These are phyloP conservation scores for Baeospora myosura DNA, from an alignment of 1,284 basidiomycete genomes.

Conservation along the genomic window DNA sequence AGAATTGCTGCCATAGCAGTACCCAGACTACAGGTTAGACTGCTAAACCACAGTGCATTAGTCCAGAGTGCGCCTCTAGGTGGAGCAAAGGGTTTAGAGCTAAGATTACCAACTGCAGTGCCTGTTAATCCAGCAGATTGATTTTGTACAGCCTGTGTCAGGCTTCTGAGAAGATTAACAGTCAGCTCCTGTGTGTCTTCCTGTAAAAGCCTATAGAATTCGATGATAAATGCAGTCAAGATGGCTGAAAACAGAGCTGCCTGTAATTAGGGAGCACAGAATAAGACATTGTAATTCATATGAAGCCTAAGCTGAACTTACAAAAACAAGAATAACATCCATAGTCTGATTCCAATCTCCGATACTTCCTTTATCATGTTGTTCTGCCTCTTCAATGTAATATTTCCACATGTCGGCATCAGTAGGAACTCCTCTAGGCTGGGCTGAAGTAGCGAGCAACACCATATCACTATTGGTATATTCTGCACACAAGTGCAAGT, in stretches of 20 bases:
- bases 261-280: background rate
- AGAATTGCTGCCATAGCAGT: constrained; percentile 10
- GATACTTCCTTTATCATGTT: background rate
- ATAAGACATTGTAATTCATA: background rate
- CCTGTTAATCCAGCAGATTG: constrained; percentile 2
- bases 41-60: constrained; percentile 15
- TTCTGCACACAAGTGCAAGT: too few species aligned
- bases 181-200: constrained; percentile 5
- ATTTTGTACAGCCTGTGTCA: background rate
- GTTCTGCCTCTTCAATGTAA: background rate
- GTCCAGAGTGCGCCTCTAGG: constrained; percentile 4
- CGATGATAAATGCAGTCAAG: constrained; percentile 12
- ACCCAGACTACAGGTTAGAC: constrained; percentile 10
- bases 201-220: constrained; percentile 9
- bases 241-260: constrained; percentile 12
- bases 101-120: background rate
- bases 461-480: too few species aligned
- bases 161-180: constrained; percentile 1
- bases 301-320: background rate
- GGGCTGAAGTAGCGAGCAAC: too few species aligned
- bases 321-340: constrained; percentile 9
- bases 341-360: constrained; percentile 7
- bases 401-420: constrained; percentile 1
- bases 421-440: background rate
- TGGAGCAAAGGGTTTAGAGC: background rate